Evolutionary conservation across 208 protist genomes (phyloP).

Genomic region (Wallacemonas sp.): DNA sequence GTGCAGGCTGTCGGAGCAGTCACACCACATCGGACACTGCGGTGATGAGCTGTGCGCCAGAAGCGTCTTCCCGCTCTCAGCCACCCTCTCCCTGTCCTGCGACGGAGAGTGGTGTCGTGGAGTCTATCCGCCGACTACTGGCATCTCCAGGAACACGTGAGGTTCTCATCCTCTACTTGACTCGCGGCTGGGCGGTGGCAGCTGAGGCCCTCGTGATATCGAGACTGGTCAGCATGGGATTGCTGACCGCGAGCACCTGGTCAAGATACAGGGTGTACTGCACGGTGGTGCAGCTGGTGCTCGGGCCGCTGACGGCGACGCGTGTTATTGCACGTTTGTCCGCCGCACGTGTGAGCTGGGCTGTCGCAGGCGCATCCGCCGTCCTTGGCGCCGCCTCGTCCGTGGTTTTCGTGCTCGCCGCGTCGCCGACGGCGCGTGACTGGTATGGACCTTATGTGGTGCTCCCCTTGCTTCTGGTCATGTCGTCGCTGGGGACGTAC

Average conservation of each 20-base stretch:
- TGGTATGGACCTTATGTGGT: constrained; percentile 7
- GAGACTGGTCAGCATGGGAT: constrained; percentile 1
- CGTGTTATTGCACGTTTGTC: not conserved
- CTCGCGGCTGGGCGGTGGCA: not conserved
- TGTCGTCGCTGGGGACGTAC: not conserved
- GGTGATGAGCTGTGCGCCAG: too few species aligned
- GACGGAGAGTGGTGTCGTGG: not conserved
- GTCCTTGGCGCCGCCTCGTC: not conserved
- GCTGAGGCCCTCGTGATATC: not conserved
- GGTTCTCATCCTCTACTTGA: not conserved
- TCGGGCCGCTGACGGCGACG: constrained; percentile 8
- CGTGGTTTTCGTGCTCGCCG: not conserved
- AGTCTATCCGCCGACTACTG: not conserved
- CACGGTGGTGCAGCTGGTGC: constrained; percentile 5
- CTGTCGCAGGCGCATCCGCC: not conserved
- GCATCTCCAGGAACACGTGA: not conserved
- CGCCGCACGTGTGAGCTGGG: constrained; percentile 1
- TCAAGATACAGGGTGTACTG: not conserved
- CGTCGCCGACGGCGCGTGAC: not conserved
- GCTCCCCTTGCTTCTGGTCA: not conserved
- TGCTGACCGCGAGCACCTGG: not conserved
- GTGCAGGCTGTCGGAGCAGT: not conserved
- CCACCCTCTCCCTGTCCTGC: too few species aligned
- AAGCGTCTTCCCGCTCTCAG: too few species aligned
- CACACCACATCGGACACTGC: too few species aligned